Evolutionary conservation across 192 early-diverging fungal genomes (phyloP), one percentile per base, ranked within the genome.

Genomic region (Obelidium mucronatum): DNA sequence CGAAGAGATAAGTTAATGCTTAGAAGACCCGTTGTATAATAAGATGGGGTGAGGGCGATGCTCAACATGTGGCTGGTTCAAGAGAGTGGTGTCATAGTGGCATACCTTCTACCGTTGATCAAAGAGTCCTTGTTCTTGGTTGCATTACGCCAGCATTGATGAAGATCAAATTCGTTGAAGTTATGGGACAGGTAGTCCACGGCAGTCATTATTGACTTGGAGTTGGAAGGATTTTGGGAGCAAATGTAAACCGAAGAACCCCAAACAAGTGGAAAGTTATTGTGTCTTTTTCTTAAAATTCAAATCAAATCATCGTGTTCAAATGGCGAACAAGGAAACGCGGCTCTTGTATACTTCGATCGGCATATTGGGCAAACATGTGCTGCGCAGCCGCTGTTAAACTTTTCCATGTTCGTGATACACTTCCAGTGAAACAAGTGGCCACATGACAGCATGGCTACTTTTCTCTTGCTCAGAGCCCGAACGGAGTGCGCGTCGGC

Each of bases 131-230:
- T 83, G 67, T 83, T 34, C 77, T 71, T 73, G 4, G 77, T 85
- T 2, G 84, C 79, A 42, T 79, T 83, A 24, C 73, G 35, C 84
- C 84, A 85, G 80, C 84, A 83, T 44, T 79, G n/a, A 44, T 85
- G 84, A 58, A 85, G 66, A 51, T 85, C 84, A 40, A 81, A 77
- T 31, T 64, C 71, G 75, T 85, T 81, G 55, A 85, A 84, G 40
- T 40, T 26, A 67, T 79, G 75, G 28, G 69, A 74, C 26, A 85
- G 67, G 70, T 85, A 85, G 59, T 85, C 84, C 19, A 85, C 82
- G 11, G 76, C 76, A 19, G 67, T 51, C 67, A 69, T 69, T 31
- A 15, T 51, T 51, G 48, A 22, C n/a, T n/a, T 51, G 11, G 48
- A 22, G 48, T n/a, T 51, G 48, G n/a, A 51, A n/a, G n/a, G n/a